phyloP scores from a whole-genome alignment of 495 filamentous ascomycete species.

The Talaromyces liani region DNA sequence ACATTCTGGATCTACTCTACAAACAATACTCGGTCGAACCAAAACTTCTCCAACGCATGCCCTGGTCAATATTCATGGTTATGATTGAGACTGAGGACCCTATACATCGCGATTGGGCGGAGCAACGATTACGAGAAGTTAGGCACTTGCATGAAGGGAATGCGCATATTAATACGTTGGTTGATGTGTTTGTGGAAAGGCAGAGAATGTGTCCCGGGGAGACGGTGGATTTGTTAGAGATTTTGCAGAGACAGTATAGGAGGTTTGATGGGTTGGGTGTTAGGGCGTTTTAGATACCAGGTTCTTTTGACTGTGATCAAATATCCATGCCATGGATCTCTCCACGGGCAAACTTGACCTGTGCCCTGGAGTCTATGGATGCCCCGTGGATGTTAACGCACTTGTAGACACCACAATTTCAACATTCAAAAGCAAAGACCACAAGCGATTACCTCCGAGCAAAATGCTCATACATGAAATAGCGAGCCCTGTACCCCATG shows the following conservation, averaged over 20 bases:
- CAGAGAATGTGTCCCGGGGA: conserved; percentile 22
- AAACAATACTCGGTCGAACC: conserved; percentile 31
- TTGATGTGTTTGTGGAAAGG: conserved; percentile 24
- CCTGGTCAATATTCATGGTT: conserved; percentile 41
- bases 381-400: too few species aligned
- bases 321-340: too few species aligned
- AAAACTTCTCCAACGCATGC: conserved; percentile 29
- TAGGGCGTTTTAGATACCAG: background rate
- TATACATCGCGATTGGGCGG: conserved; percentile 31
- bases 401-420: too few species aligned
- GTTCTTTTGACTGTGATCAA: background rate
- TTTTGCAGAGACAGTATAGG: conserved; percentile 15
- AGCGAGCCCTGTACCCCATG: too few species aligned
- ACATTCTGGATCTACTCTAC: conserved; percentile 30
- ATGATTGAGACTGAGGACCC: conserved; percentile 33
- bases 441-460: too few species aligned
- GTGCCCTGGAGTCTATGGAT: too few species aligned
- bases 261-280: background rate
- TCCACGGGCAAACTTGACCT: too few species aligned
- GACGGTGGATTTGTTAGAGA: conserved; percentile 26
- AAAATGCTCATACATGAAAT: too few species aligned
- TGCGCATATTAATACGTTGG: conserved; percentile 26
- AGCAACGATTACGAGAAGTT: conserved; percentile 27
- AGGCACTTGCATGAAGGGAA: conserved; percentile 27
- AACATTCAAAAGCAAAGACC: too few species aligned